Evolutionary conservation across 2,329 filamentous ascomycete genomes (phyloP).

Genomic region (Teratosphaeriaceae sp.): DNA sequence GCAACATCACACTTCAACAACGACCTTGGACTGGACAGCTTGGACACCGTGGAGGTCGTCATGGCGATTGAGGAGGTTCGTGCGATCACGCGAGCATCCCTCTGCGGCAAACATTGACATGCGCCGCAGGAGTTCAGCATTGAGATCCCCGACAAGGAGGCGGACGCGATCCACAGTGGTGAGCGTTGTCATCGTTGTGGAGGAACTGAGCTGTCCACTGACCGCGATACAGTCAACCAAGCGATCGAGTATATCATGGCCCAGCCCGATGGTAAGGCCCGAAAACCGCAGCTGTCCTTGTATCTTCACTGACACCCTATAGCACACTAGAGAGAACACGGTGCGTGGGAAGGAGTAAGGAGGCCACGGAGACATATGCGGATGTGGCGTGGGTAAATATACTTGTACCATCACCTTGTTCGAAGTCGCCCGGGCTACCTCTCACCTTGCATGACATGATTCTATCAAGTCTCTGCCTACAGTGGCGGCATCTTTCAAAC

Average conservation of each 20-base stretch:
- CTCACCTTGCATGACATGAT: too few relatives aligned
- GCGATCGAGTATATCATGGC: conserved; percentile 89
- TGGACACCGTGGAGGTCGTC: conserved; percentile 98
- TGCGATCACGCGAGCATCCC: conserved; percentile 27
- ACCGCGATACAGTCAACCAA: conserved; percentile 65
- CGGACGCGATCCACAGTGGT: conserved; percentile 90
- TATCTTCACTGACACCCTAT: conserved; percentile 18
- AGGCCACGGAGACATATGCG: background rate
- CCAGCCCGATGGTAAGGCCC: conserved; percentile 79
- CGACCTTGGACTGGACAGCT: conserved; percentile 91
- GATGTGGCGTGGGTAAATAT: background rate
- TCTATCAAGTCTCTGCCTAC: too few relatives aligned
- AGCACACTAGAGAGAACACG: conserved; percentile 26
- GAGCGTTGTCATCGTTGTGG: conserved; percentile 23
- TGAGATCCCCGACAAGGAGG: conserved; percentile 97
- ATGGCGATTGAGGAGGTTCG: conserved; percentile 98
- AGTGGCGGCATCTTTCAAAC: too few relatives aligned
- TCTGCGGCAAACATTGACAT: conserved; percentile 41
- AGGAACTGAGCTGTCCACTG: conserved; percentile 18
- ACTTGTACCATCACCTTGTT: too few relatives aligned
- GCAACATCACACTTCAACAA: conserved; percentile 85
- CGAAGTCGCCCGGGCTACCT: too few relatives aligned
- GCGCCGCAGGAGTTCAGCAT: conserved; percentile 67
- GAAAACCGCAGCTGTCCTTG: too few relatives aligned
- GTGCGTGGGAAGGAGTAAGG: too few relatives aligned